Evolutionary conservation across 2,329 filamentous ascomycete genomes (phyloP).

Genomic region (Fusarium denticulatum): DNA sequence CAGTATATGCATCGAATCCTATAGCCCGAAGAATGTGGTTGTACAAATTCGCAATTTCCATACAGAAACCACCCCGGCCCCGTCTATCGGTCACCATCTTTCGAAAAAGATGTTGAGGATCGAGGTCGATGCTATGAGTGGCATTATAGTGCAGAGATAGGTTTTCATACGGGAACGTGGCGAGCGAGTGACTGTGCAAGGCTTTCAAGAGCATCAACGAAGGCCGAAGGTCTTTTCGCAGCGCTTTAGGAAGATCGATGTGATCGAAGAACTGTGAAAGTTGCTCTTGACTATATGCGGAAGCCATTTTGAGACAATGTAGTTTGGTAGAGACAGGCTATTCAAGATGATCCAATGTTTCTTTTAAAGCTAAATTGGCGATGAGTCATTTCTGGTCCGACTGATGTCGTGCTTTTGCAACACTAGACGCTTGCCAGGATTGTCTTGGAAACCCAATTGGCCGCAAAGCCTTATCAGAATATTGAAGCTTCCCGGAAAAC

Average conservation of each 20-base stretch:
- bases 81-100: constrained; percentile 58
- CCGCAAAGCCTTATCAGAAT: not conserved
- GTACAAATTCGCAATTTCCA: constrained; percentile 68
- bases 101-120: constrained; percentile 57
- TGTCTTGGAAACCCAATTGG: not conserved
- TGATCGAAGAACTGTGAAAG: constrained; percentile 23
- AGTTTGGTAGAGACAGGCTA: not conserved
- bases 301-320: constrained; percentile 19
- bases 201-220: constrained; percentile 27
- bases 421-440: not conserved
- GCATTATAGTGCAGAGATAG: constrained; percentile 63
- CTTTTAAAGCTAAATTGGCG: not conserved
- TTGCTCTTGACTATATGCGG: constrained; percentile 27
- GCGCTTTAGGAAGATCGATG: constrained; percentile 11
- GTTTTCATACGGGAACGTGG: constrained; percentile 64
- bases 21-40: constrained; percentile 60
- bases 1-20: constrained; percentile 64
- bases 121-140: constrained; percentile 52
- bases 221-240: constrained; percentile 8
- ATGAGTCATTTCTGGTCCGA: not conserved
- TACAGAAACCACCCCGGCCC: constrained; percentile 67
- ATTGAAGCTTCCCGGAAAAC: not conserved
- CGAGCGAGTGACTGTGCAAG: constrained; percentile 35
- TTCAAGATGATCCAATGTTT: not conserved
- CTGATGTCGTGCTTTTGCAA: not conserved